Conservation (phyloP, 768 basidiomycete species). For the Rhodocollybia butyracea region DNA sequence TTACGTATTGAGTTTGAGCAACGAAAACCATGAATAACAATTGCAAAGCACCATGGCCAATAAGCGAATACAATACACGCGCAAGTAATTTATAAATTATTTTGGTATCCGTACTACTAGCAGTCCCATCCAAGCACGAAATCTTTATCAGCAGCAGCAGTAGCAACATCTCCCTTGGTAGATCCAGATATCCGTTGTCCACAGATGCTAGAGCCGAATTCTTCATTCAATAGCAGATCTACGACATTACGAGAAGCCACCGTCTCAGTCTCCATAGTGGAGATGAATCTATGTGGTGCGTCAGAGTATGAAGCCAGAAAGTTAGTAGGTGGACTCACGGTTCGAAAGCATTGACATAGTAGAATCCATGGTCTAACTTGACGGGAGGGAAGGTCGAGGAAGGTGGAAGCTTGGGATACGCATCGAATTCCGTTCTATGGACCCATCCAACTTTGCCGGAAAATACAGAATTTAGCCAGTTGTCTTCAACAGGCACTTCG, state of each 20-base stretch:
- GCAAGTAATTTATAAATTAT: background rate
- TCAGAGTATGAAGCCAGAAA: background rate
- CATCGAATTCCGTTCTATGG: conserved; percentile 82
- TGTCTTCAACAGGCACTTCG: conserved; percentile 55
- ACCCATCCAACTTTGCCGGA: conserved; percentile 74
- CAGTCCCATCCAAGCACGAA: conserved; percentile 81
- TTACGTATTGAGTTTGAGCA: too few species aligned
- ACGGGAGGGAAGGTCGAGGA: conserved; percentile 70
- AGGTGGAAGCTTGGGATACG: conserved; percentile 73
- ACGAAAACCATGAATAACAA: too few species aligned
- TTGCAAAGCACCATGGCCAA: too few species aligned
- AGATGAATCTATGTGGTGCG: conserved; percentile 57
- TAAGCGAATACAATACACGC: too few species aligned
- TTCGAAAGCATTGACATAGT: conserved; percentile 92
- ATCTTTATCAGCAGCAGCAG: conserved; percentile 21
- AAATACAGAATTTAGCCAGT: conserved; percentile 69
- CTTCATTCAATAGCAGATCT: conserved; percentile 71
- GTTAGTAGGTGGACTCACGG: conserved; percentile 48
- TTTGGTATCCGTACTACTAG: conserved; percentile 17
- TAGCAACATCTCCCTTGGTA: conserved; percentile 13
- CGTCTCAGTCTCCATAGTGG: conserved; percentile 94
- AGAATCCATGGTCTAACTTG: conserved; percentile 73
- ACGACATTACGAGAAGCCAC: conserved; percentile 80
- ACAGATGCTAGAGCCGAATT: conserved; percentile 72
- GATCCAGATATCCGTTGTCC: conserved; percentile 34